phyloP scores from a whole-genome alignment of 2,329 filamentous ascomycete genomes.

The Botrytis fabae region DNA sequence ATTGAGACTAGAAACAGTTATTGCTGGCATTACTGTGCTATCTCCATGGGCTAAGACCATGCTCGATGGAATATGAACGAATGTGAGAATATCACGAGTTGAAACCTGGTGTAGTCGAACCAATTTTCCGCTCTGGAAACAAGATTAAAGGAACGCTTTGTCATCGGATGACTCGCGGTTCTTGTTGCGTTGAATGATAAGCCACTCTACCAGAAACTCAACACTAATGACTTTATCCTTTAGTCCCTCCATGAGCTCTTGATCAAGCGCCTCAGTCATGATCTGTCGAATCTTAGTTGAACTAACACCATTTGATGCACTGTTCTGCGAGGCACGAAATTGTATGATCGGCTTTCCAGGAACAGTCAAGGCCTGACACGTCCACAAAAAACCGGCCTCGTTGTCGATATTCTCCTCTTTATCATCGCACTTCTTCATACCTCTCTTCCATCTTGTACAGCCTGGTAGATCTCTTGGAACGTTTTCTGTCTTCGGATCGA shows the following conservation, averaged over 20 bases:
- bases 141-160: neutral
- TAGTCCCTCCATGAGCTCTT: neutral
- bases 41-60: neutral
- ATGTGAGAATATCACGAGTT: no score
- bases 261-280: neutral
- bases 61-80: neutral
- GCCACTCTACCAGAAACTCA: neutral
- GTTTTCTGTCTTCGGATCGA: neutral
- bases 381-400: neutral
- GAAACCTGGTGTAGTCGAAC: rapidly evolving
- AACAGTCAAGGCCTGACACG: neutral
- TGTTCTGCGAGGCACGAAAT: neutral
- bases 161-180: neutral
- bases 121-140: neutral
- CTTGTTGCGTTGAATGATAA: neutral
- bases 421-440: neutral
- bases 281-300: constrained; percentile 11
- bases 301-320: constrained; percentile 6
- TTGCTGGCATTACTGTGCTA: no score
- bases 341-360: neutral
- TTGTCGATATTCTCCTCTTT: neutral
- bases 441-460: neutral
- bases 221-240: constrained; percentile 9
- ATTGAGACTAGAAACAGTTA: no score
- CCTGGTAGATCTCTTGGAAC: neutral